phyloP scores from a whole-genome alignment of 805 yeast species.

The Candida chauliodis region DNA sequence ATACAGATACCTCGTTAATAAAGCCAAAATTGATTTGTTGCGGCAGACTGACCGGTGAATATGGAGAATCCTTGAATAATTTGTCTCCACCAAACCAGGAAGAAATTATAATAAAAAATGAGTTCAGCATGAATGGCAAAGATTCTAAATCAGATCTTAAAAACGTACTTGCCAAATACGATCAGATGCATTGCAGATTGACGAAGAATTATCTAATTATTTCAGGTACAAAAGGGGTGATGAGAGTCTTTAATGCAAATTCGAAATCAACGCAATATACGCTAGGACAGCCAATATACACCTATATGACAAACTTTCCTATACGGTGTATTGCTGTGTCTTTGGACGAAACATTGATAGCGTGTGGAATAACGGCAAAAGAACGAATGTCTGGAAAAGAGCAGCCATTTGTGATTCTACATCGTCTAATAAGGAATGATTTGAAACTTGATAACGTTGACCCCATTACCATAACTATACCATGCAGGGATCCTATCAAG shows the following conservation, averaged over 20 bases:
- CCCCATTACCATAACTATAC: constrained; percentile 72
- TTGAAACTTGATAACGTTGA: constrained; percentile 33
- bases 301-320: constrained; percentile 68
- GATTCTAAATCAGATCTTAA: constrained; percentile 20
- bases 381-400: constrained; percentile 66
- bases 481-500: constrained; percentile 82
- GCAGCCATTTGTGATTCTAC: constrained; percentile 71
- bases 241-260: constrained; percentile 59
- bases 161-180: constrained; percentile 49
- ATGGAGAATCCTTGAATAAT: constrained; percentile 48
- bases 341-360: constrained; percentile 59
- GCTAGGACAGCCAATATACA: constrained; percentile 62
- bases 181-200: constrained; percentile 55
- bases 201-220: constrained; percentile 60
- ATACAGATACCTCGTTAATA: constrained; percentile 19
- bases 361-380: constrained; percentile 79
- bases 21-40: constrained; percentile 59
- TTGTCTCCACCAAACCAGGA: constrained; percentile 20
- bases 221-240: constrained; percentile 68
- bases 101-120: constrained; percentile 26
- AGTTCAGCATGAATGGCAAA: constrained; percentile 18
- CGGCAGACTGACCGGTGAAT: constrained; percentile 69
- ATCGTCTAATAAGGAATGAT: constrained; percentile 25
- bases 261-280: constrained; percentile 20
- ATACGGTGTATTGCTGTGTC: constrained; percentile 76